Evolutionary conservation across 345 rosid species (phyloP).

Genomic region (Salix exigua): DNA sequence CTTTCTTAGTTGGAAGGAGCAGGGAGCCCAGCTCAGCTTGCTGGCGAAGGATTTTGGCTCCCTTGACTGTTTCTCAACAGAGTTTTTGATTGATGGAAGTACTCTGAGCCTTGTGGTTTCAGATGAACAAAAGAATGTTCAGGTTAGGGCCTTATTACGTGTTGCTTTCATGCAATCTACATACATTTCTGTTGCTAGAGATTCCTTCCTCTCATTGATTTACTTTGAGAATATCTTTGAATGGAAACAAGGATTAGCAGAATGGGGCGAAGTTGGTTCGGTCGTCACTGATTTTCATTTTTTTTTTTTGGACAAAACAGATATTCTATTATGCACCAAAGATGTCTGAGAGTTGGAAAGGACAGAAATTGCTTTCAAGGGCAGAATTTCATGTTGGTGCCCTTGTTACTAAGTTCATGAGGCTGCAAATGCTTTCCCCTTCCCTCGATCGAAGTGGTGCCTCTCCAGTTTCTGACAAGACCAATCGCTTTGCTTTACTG

Average conservation of each 20-base stretch:
- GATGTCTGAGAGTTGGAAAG: conserved; percentile 97
- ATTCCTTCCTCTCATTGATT: no score
- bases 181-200: no score
- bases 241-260: no score
- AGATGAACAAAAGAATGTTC: conserved; percentile 89
- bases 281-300: not conserved
- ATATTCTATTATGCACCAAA: conserved; percentile 93
- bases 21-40: conserved; percentile 88
- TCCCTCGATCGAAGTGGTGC: conserved; percentile 48
- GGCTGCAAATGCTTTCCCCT: conserved; percentile 81
- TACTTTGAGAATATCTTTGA: no score
- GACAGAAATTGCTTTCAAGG: conserved; percentile 92
- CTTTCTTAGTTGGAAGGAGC: conserved; percentile 97
- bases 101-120: conserved; percentile 88
- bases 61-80: conserved; percentile 90
- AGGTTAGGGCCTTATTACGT: conserved; percentile 42
- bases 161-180: not conserved
- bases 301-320: conserved; percentile 29
- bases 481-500: conserved; percentile 79
- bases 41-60: conserved; percentile 95
- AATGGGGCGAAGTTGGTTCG: not conserved
- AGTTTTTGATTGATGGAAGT: conserved; percentile 96
- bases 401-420: conserved; percentile 79
- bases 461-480: conserved; percentile 65
- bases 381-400: conserved; percentile 94